Base-by-base conservation (phyloP, 208 protist genomes). In the Balamuthia mandrillaris region DNA sequence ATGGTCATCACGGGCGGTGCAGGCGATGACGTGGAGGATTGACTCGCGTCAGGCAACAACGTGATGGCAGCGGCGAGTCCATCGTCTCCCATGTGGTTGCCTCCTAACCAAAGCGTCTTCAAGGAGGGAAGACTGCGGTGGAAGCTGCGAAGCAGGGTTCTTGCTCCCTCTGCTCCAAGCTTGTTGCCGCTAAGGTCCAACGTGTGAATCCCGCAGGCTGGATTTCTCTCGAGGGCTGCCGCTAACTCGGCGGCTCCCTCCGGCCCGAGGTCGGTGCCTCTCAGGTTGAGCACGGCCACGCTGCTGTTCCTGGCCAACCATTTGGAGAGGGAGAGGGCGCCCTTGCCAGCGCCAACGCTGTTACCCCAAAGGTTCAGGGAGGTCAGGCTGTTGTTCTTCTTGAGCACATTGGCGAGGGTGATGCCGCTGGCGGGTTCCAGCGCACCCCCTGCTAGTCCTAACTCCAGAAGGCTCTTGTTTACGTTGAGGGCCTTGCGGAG, bases 121-220 rank as follows among this genome's bases (percentile, higher is more conserved):
- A 83, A n/a, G 42, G 47, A 39, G 14, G n/a, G n/a, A n/a, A n/a
- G n/a, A n/a, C n/a, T n/a, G 9, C 21, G 14, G 5, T 4, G 16
- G 29, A 83, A 12, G 14, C 61, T 35, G 12, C 31, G 7, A 2
- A 29, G 54, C 5, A 83, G 35, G 1, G 35, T 33, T 21, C 41
- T 42, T 6, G 35, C 42, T 0, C 77, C 77, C n/a, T 83, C 77
- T 4, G 68, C 1, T 2, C 77, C 77, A 49, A 97, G 89, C 18
- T 94, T 87, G 78, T 97, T 97, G 41, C 95, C 95, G 52, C 92
- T 94, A 0, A 97, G 83, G 66, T 97, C 95, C 33, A 79, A 65
- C 1, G 31, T 63, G 0, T 56, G 51, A 6, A 85, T 65, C 0
- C 41, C 68, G 14, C 44, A n/a, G n/a, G n/a, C n/a, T n/a, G n/a